Percentiles rank a stretch among this genome's conserved stretches.
Evolutionary conservation across 768 basidiomycete genomes (phyloP).

Genomic region (Boletus rufocinnamomeus): DNA sequence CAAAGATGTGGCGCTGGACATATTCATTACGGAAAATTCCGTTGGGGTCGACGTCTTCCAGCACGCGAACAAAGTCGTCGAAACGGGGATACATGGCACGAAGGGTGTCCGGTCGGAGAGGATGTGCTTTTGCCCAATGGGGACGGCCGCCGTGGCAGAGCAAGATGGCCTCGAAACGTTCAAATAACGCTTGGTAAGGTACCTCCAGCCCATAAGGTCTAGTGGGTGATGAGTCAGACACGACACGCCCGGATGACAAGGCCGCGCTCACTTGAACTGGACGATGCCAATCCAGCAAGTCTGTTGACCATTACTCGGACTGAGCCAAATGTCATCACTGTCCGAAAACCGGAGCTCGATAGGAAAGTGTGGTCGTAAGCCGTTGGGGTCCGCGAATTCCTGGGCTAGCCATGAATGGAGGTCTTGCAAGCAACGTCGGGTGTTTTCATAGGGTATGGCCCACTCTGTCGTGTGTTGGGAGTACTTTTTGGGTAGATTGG

Average conservation of each 20-base stretch:
- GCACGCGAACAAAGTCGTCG: conserved; percentile 68
- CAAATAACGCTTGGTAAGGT: conserved; percentile 78
- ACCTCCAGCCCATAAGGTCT: conserved; percentile 87
- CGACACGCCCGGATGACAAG: neutral
- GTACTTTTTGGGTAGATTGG: conserved; percentile 44
- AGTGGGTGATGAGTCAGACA: conserved; percentile 5
- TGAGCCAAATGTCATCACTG: conserved; percentile 91
- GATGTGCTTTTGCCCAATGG: conserved; percentile 96
- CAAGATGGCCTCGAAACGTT: conserved; percentile 72
- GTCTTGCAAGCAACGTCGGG: conserved; percentile 67
- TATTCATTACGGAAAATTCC: conserved; percentile 89
- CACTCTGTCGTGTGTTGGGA: conserved; percentile 95
- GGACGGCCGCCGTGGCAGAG: conserved; percentile 74
- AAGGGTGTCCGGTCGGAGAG: conserved; percentile 62
- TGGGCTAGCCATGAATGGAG: conserved; percentile 69
- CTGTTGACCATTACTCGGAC: conserved; percentile 75
- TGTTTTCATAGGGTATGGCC: conserved; percentile 76
- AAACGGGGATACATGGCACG: conserved; percentile 78
- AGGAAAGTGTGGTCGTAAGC: conserved; percentile 87
- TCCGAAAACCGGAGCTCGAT: conserved; percentile 91
- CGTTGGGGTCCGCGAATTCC: conserved; percentile 66
- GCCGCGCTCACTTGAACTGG: conserved; percentile 81
- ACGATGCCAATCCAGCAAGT: conserved; percentile 97
- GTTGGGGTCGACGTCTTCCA: conserved; percentile 68
- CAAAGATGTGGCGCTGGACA: conserved; percentile 83